Base-by-base conservation (phyloP, 2,329 filamentous ascomycete species). In the Fusarium xyrophilum region DNA sequence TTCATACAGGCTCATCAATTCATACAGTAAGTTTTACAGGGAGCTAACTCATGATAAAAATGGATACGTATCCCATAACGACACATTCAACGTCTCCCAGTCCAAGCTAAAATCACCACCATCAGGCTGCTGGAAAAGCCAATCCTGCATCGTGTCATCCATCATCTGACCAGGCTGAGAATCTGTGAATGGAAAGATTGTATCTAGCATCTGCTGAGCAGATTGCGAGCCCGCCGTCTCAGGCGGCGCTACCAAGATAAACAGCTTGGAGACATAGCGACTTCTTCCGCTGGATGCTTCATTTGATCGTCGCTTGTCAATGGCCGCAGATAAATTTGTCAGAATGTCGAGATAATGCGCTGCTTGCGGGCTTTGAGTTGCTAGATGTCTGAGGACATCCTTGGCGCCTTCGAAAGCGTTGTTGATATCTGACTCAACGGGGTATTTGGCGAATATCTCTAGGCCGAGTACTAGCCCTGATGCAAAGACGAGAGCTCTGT, bases 331-430 rank as follows among this genome's bases (percentile, higher is more conserved):
- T 7, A 86, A 75, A 5, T 80, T 76, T 0, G 78, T 82, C 11
- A 88, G 76, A 23, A 88, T 88, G 9, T 87, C 84, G 15, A 82
- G 79, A 68, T 89, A 88, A 53, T 88, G 85, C 5, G 80, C 82
- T 6, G 86, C 86, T 63, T 88, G 86, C 0, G 85, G 83, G 40
- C 84, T 86, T 48, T 83, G 80, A 1, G 74, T 74, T 0, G 83
- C 80, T 1, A 88, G 74, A 33, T 80, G 80, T 3, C 77, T 77
- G 3, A 89, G 78, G 2, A 88, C 82, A 7, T 82, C 78, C 7
- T 82, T 79, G 3, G 86, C 82, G 5, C 82, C 80, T 23, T 78
- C 75, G 63, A 88, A 88, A 0, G 85, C 82, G 10, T 74, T 21
- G 80, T 77, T 81, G 43, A 83, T 78, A 27, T 83, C 81, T 10